Conservation (phyloP, 2,329 filamentous ascomycete genomes). For the Penicillium occitanis region DNA sequence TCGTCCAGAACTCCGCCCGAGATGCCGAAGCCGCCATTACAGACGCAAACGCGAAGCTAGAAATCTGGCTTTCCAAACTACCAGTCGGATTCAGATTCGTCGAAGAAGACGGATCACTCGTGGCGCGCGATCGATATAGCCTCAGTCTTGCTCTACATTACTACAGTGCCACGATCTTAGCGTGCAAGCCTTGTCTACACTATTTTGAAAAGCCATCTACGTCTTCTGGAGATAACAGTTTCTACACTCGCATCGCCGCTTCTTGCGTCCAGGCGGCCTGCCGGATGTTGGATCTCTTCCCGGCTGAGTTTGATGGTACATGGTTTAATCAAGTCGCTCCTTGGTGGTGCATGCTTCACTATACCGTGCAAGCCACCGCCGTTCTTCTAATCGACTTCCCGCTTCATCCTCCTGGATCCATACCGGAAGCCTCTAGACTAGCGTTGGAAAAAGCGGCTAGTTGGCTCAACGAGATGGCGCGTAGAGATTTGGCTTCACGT, state of each 20-base stretch:
- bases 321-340: slow-evolving; percentile 35
- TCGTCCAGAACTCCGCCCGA: slow-evolving; percentile 36
- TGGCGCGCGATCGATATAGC: slow-evolving; percentile 35
- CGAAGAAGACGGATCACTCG: slow-evolving; percentile 26
- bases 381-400: slow-evolving; percentile 38
- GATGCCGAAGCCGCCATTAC: slow-evolving; percentile 40
- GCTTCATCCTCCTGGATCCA: neutral
- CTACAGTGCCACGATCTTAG: slow-evolving; percentile 45
- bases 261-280: slow-evolving; percentile 40
- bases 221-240: slow-evolving; percentile 28
- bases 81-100: slow-evolving; percentile 39
- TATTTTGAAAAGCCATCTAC: slow-evolving; percentile 34
- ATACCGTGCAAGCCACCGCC: slow-evolving; percentile 42
- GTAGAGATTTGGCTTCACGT: slow-evolving; percentile 34
- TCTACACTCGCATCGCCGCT: slow-evolving; percentile 36
- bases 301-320: slow-evolving; percentile 33
- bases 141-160: slow-evolving; percentile 42
- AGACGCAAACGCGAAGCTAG: slow-evolving; percentile 36
- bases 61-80: slow-evolving; percentile 41
- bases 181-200: slow-evolving; percentile 46
- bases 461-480: slow-evolving; percentile 32
- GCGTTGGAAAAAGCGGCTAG: slow-evolving; percentile 18
- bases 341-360: slow-evolving; percentile 46
- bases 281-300: slow-evolving; percentile 38
- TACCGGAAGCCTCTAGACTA: neutral